These are phyloP conservation scores for Trichosporon sp. DNA, from an alignment of 1,284 basidiomycete genomes.

Conservation along the genomic window DNA sequence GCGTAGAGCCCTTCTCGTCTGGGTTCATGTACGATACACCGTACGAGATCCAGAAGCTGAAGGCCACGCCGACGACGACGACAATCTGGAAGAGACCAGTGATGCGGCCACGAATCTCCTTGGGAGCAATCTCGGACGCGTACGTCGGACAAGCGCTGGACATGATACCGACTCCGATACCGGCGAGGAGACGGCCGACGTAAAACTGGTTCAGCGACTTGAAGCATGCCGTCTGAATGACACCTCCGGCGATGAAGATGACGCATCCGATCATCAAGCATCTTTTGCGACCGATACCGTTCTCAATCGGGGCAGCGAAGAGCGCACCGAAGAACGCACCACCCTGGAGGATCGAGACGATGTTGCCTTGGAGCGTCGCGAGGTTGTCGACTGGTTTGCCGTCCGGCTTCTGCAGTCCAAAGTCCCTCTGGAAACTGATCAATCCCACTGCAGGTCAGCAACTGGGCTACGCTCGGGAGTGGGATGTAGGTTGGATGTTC, in stretches of 20 bases:
- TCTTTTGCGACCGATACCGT: constrained; percentile 51
- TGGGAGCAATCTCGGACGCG: constrained; percentile 73
- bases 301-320: constrained; percentile 52
- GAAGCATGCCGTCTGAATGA: constrained; percentile 52
- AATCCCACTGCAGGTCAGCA: constrained; percentile 52
- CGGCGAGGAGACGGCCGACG: constrained; percentile 64
- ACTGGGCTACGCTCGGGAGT: background rate
- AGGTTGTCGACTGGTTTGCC: constrained; percentile 36
- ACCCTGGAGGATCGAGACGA: constrained; percentile 65
- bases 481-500: background rate
- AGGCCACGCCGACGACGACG: constrained; percentile 54
- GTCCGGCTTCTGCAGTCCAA: constrained; percentile 55
- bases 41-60: constrained; percentile 22
- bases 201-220: constrained; percentile 18
- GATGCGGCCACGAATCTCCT: constrained; percentile 62
- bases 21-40: constrained; percentile 35
- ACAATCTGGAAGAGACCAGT: constrained; percentile 75
- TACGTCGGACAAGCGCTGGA: constrained; percentile 63
- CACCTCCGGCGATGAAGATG: constrained; percentile 63
- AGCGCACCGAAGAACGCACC: constrained; percentile 67
- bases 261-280: constrained; percentile 59
- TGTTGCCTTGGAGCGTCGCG: constrained; percentile 49
- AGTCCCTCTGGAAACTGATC: constrained; percentile 59
- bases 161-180: constrained; percentile 60
- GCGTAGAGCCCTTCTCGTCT: constrained; percentile 25